These are phyloP conservation scores for Dictyostelium purpureum DNA, from an alignment of 78 protist species.

Conservation along the genomic window DNA sequence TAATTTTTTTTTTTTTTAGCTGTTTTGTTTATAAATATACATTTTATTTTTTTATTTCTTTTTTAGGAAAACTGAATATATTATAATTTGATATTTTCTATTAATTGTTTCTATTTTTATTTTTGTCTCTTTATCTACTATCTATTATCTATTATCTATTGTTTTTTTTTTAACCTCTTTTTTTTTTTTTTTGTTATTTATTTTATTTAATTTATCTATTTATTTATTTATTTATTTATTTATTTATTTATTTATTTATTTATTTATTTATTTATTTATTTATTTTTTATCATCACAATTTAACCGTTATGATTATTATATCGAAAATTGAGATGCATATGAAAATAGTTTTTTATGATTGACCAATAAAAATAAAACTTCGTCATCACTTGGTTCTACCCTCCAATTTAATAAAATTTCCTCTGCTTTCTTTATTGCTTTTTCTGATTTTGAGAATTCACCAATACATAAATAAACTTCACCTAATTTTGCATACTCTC, in stretches of 20 bases:
- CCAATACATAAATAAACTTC: conserved; percentile 39
- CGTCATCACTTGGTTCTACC: conserved; percentile 47
- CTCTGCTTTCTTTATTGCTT: conserved; percentile 36
- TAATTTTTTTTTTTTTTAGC: too few species aligned
- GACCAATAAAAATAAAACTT: background rate
- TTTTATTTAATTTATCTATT: background rate
- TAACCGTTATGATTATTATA: background rate
- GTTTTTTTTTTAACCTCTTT: background rate
- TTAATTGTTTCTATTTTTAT: too few species aligned
- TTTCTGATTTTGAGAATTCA: conserved; percentile 33
- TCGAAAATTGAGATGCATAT: background rate
- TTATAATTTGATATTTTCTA: too few species aligned
- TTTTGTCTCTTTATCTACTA: too few species aligned
- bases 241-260: background rate
- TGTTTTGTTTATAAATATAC: too few species aligned
- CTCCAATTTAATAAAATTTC: conserved; percentile 27
- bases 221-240: background rate
- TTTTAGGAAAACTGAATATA: too few species aligned
- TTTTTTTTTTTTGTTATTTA: background rate
- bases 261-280: background rate
- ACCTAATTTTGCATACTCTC: conserved; percentile 53
- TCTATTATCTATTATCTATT: too few species aligned
- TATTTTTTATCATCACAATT: background rate
- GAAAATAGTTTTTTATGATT: conserved; percentile 34
- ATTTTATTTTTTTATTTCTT: too few species aligned